Base-by-base conservation (phyloP, 345 rosid genomes). In the Linum trigynum region DNA sequence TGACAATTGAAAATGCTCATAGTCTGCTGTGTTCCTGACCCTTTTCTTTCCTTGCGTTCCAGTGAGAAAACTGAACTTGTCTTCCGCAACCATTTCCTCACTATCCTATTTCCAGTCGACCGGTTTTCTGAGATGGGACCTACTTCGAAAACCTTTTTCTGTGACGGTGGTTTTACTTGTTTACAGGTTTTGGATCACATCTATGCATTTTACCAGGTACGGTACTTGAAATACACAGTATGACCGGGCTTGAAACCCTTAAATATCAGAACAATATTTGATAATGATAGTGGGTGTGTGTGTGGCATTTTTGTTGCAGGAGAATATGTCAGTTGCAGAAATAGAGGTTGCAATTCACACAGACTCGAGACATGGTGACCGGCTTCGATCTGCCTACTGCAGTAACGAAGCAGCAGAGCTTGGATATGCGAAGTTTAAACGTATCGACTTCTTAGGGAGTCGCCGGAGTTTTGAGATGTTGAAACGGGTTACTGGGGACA, bases 81-180 rank as follows among this genome's bases (percentile, higher is more conserved):
- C 73, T 81, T 88, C 74, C 86, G 81, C 67, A 78, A 80, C 78
- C 84, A 78, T 69, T 85, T 94, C 69, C 86, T 94, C 40, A 94
- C 95, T 59, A 78, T 94, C 69, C 81, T 90, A 7, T 86, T 79
- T 73, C 99, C 99, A 0, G 8, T 84, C 3, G 99, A 94, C 60
- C 89, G 92, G 71, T 94, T 86, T 67, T 79, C 95, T 12, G 99
- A 90, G 78, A 86, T 88, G 83, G 96, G 99, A 38, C 99, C 91
- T 72, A 88, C 95, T 59, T 88, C 95, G 16, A 78, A 83, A 71
- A 86, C 97, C 0, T 90, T 84, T 83, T 94, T 94, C 85, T 83
- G 95, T 32, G 71, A 80, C 55, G 80, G 72, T 38, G 96, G 98
- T 57, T 92, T 90, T 70, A 86, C 88, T 3, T 84, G 97, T 79